phyloP scores from a whole-genome alignment of 1,139 yeast species.

The Hemisphaericaspora subhashii region DNA sequence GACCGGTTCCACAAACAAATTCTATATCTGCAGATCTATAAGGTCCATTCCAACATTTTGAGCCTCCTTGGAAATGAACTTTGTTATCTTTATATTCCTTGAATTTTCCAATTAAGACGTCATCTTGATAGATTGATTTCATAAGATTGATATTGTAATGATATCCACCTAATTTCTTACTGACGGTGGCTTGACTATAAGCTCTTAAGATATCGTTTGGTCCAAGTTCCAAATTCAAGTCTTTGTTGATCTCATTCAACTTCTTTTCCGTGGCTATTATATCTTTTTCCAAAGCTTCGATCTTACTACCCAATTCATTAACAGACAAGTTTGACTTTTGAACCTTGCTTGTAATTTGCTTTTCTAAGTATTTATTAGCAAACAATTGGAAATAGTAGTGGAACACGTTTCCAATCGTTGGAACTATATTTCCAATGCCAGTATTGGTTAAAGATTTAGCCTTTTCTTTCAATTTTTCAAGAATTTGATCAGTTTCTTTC shows the following conservation, averaged over 20 bases:
- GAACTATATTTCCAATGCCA: slow-evolving; percentile 11
- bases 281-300: slow-evolving; percentile 15
- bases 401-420: slow-evolving; percentile 26
- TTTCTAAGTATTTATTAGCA: slow-evolving; percentile 12
- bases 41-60: slow-evolving; percentile 96
- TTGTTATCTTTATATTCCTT: slow-evolving; percentile 35
- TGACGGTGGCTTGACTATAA: slow-evolving; percentile 49
- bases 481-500: slow-evolving; percentile 12
- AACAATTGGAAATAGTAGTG: slow-evolving; percentile 23
- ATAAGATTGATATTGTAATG: slow-evolving; percentile 63
- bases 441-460: slow-evolving; percentile 13
- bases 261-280: slow-evolving; percentile 21
- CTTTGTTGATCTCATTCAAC: slow-evolving; percentile 18
- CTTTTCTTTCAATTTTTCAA: slow-evolving; percentile 15
- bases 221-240: slow-evolving; percentile 48
- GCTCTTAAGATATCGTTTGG: slow-evolving; percentile 66
- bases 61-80: slow-evolving; percentile 59
- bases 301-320: slow-evolving; percentile 10
- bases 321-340: slow-evolving; percentile 9
- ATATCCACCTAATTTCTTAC: slow-evolving; percentile 62
- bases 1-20: slow-evolving; percentile 64
- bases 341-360: slow-evolving; percentile 1
- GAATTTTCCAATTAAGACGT: slow-evolving; percentile 58
- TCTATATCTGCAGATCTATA: slow-evolving; percentile 65
- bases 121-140: slow-evolving; percentile 59